Percentiles rank a stretch among this genome's conserved stretches.
Conservation (phyloP, 202 grass and related monocot genomes). For the Brachypodium distachyon region DNA sequence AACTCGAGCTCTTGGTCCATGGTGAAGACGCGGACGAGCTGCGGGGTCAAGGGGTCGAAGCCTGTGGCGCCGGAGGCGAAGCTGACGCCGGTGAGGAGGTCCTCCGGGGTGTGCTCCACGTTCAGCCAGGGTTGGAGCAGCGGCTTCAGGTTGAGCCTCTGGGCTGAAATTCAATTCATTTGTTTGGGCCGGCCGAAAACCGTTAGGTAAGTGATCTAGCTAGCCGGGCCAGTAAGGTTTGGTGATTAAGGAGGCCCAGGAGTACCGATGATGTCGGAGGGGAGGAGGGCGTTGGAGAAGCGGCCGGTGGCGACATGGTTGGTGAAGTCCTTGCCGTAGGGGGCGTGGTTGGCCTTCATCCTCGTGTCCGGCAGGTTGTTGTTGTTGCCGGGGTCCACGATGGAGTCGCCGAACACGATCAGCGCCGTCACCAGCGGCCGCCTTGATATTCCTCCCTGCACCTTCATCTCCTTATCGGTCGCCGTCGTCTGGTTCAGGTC, state of each 20-base stretch:
- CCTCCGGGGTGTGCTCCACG: constrained; percentile 38
- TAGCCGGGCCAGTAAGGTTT: background rate
- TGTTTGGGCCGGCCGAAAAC: too few species aligned
- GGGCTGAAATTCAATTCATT: constrained; percentile 37
- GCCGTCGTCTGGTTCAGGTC: background rate
- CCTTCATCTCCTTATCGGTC: background rate
- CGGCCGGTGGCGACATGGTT: background rate
- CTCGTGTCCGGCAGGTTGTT: background rate
- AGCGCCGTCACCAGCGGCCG: background rate
- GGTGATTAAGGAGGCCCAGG: background rate
- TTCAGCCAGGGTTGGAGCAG: constrained; percentile 38
- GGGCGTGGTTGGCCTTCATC: constrained; percentile 15
- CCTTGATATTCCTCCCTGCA: background rate
- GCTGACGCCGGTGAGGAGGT: constrained; percentile 60
- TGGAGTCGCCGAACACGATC: constrained; percentile 10
- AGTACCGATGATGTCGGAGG: background rate
- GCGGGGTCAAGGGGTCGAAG: constrained; percentile 56
- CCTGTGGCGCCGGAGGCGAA: constrained; percentile 73
- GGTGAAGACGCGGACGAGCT: constrained; percentile 35
- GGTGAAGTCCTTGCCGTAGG: constrained; percentile 4
- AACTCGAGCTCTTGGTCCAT: constrained; percentile 48
- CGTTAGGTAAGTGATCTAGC: too few species aligned
- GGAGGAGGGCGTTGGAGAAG: background rate
- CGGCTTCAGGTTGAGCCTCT: constrained; percentile 52
- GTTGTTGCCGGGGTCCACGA: constrained; percentile 2